Conservation (phyloP, 2,329 filamentous ascomycete genomes). For the Drechslera avenae region DNA sequence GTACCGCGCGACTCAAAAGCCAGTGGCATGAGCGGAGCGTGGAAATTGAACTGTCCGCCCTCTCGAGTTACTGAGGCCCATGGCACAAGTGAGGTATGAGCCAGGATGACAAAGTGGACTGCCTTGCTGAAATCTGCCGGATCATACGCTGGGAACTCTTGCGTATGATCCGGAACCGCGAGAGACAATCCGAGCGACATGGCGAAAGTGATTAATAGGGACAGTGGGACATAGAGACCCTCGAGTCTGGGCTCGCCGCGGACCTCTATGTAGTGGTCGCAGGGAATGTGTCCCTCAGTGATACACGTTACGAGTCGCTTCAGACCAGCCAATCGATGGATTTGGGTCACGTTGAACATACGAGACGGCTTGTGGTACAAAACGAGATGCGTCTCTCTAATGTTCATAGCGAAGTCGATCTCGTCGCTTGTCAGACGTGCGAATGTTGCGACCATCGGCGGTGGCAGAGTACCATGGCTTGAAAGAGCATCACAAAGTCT, state of each 20-base stretch:
- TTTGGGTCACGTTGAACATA: slow-evolving; percentile 27
- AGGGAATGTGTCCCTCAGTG: slow-evolving; percentile 5
- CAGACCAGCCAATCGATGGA: slow-evolving; percentile 17
- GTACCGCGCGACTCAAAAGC: not conserved
- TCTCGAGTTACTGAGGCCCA: slow-evolving; percentile 20
- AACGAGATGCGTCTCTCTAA: slow-evolving; percentile 9
- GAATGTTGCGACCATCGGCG: slow-evolving; percentile 9
- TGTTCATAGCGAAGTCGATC: not conserved
- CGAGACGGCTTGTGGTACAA: slow-evolving; percentile 22
- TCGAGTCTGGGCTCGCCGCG: slow-evolving; percentile 23
- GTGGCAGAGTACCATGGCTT: slow-evolving; percentile 6
- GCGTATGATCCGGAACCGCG: not conserved
- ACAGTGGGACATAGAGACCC: slow-evolving; percentile 19
- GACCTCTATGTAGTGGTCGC: slow-evolving; percentile 25
- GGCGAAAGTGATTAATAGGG: slow-evolving; percentile 12
- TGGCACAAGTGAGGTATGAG: slow-evolving; percentile 15
- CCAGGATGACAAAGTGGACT: slow-evolving; percentile 15
- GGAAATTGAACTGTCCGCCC: slow-evolving; percentile 18
- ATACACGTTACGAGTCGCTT: slow-evolving; percentile 4
- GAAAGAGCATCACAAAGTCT: slow-evolving; percentile 10
- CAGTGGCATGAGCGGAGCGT: slow-evolving; percentile 1
- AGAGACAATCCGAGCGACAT: slow-evolving; percentile 8
- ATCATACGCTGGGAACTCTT: slow-evolving; percentile 3
- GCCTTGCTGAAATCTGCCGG: slow-evolving; percentile 28
- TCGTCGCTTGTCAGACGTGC: not conserved